Base-by-base conservation (phyloP, 148 eudicot genomes). In the Arbutus unedo region DNA sequence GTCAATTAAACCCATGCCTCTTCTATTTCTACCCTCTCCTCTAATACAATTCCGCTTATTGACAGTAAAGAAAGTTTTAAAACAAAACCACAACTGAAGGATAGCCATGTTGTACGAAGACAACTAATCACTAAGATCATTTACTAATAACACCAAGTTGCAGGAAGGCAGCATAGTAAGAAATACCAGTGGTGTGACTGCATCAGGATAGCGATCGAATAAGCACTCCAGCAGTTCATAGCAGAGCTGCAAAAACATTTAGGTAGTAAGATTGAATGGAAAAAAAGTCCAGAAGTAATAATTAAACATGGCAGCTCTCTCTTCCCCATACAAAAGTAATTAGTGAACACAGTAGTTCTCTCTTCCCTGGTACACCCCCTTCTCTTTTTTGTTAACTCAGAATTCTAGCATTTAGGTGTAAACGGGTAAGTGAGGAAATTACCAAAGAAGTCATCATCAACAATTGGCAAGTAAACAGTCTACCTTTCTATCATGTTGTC, bases 401-500 rank as follows among this genome's bases (percentile, higher is more conserved):
- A 44, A 6, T 31, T 54, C 6, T 16, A 38, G n/a, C 51, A 38
- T 41, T 73, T 53, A 31, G 38, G 38, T 31, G 38, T 6, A 4
- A 72, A 53, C 21, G 49, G 31, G 15, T 31, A 15, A 67, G 59
- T 19, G 11, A 67, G 50, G 47, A 80, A 79, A 18, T 80, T 31
- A 50, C 9, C 54, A 25, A 31, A 13, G 21, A 74, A 43, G 15
- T 19, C 44, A 53, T 23, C 48, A 44, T 66, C 14, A 64, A 75
- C 43, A 23, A 14, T 14, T 21, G 48, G 60, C 19, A 21, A 23
- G 44, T 3, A n/a, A 64, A 57, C 15, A 50, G 13, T 78, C 55
- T 91, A 94, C 99, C 98, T 93, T 93, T 86, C 98, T 93, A 81
- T 94, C 98, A 85, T 88, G 85, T 71, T 94, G 98, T 64, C 92